Conservation (phyloP, 345 rosid species). For the Eucalyptus sp. region DNA sequence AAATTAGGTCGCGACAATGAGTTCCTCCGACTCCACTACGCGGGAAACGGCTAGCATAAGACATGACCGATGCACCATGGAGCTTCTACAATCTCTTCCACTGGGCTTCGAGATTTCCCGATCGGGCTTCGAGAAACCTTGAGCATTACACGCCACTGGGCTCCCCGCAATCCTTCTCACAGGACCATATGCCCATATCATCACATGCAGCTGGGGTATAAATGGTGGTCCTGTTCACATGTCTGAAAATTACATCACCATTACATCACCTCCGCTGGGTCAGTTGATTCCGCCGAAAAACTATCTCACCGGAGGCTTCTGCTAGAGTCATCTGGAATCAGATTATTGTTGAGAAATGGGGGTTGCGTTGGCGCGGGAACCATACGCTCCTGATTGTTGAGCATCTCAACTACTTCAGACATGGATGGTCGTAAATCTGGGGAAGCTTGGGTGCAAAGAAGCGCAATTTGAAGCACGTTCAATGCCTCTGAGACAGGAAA, state of each 20-base stretch:
- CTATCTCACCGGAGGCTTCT: not conserved
- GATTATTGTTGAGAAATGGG: not conserved
- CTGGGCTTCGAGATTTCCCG: not conserved
- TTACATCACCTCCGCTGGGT: not conserved
- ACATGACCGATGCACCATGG: not conserved
- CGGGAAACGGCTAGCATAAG: not conserved
- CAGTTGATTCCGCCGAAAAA: not conserved
- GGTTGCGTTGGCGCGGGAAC: conserved; percentile 3
- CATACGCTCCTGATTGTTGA: not conserved
- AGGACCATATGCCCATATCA: not conserved
- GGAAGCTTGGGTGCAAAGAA: conserved; percentile 9
- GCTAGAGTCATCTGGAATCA: not conserved
- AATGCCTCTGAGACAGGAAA: not conserved
- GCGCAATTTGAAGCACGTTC: conserved; percentile 1
- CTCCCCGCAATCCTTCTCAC: not conserved
- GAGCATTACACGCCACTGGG: not conserved
- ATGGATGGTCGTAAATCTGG: conserved; percentile 2
- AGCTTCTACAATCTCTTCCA: not conserved
- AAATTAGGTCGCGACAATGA: too few relatives aligned
- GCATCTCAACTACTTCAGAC: conserved; percentile 1
- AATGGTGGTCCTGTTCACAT: not conserved
- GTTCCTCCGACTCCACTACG: too few relatives aligned
- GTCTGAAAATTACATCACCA: not conserved
- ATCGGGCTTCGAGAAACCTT: not conserved
- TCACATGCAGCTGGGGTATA: not conserved